phyloP scores from a whole-genome alignment of 306 rosid species.

The Trifolium pratense region DNA sequence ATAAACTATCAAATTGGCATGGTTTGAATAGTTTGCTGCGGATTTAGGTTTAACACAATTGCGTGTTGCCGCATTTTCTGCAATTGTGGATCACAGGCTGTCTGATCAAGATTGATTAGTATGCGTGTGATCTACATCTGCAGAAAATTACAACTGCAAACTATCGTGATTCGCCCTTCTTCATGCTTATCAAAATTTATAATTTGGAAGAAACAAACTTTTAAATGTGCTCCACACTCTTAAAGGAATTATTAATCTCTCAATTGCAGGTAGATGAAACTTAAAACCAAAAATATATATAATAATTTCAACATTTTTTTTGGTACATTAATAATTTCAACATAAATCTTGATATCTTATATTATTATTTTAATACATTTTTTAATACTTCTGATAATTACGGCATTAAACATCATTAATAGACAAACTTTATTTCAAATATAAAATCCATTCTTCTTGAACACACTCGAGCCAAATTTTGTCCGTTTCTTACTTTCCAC shows the following conservation, averaged over 20 bases:
- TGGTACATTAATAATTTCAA: background rate
- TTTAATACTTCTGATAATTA: background rate
- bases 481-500: conserved; percentile 42
- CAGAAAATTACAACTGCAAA: background rate
- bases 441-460: background rate
- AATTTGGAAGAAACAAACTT: background rate
- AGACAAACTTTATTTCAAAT: background rate
- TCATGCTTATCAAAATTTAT: background rate
- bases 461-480: background rate
- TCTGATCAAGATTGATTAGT: background rate
- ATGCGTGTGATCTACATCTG: background rate
- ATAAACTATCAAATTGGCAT: background rate
- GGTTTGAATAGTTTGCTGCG: background rate
- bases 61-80: background rate
- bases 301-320: background rate
- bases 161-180: background rate
- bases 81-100: background rate
- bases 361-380: background rate
- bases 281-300: background rate
- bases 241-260: background rate
- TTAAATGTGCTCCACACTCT: background rate
- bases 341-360: background rate
- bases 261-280: background rate
- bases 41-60: background rate
- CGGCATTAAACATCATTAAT: conserved; percentile 11